These are phyloP conservation scores for Pyrus hybrid DNA, from an alignment of 331 rosid genomes.

Conservation along the genomic window DNA sequence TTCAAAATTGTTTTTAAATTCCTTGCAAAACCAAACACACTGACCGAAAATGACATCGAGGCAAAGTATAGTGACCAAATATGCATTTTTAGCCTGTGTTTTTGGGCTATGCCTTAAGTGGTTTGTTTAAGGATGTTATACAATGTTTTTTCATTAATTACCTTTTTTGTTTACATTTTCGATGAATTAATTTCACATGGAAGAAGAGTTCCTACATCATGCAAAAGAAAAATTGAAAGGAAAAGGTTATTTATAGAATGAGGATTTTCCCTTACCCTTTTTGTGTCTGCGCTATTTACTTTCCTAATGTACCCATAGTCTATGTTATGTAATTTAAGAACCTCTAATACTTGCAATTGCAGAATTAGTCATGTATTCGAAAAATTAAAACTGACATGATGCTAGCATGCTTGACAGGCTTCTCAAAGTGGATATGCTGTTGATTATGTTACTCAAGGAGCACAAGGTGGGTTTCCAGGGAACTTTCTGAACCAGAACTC, in stretches of 20 bases:
- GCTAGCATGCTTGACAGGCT: slow-evolving; percentile 40
- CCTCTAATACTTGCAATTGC: background rate
- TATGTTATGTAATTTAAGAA: background rate
- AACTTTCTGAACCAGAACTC: slow-evolving; percentile 85
- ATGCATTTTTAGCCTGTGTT: no score
- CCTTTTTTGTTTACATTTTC: background rate
- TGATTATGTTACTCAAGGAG: slow-evolving; percentile 91
- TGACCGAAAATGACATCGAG: no score
- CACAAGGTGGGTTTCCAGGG: slow-evolving; percentile 92
- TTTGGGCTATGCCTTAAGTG: background rate
- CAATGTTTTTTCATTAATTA: background rate
- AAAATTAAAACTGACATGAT: background rate
- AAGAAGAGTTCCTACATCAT: background rate
- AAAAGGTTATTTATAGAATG: background rate
- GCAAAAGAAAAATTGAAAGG: background rate
- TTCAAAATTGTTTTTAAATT: no score
- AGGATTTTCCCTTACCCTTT: background rate
- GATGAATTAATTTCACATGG: background rate
- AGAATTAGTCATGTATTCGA: background rate
- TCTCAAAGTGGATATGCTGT: slow-evolving; percentile 94
- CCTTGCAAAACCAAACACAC: no score
- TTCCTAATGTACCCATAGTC: background rate
- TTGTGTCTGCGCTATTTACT: background rate
- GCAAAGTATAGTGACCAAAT: no score
- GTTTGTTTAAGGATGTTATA: background rate